Evolutionary conservation across 495 filamentous ascomycete species (phyloP), one percentile per base, ranked within the genome.

Genomic region (Penicillium daleae): DNA sequence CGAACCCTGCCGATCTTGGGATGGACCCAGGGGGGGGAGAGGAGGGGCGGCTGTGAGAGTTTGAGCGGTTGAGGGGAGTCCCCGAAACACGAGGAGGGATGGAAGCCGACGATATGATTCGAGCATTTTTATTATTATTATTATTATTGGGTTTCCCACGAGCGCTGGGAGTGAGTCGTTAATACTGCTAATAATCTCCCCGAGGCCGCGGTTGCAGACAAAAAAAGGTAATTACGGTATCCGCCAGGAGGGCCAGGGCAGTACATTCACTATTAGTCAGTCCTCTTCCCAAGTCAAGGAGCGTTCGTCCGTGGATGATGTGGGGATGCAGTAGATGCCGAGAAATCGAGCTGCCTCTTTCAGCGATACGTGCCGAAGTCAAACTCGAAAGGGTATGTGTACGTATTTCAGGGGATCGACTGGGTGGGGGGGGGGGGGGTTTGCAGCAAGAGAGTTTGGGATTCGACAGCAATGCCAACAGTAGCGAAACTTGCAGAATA

Each of bases 1-100:
- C 65, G 42, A 69, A 71, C 70, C 68, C 68, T 72, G 70, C 68
- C 63, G 70, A 72, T 72, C 70, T 35, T 59, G 46, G 48, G 42
- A 56, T 27, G 32, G n/a, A 8, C n/a, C n/a, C n/a, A n/a, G n/a
- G n/a, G n/a, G n/a, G n/a, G n/a, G n/a, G n/a, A n/a, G n/a, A n/a
- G n/a, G n/a, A n/a, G n/a, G n/a, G n/a, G n/a, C n/a, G n/a, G n/a
- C n/a, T n/a, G n/a, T n/a, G n/a, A n/a, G n/a, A n/a, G n/a, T n/a
- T n/a, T n/a, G n/a, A n/a, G n/a, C n/a, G n/a, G n/a, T n/a, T n/a
- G n/a, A 54, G 46, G 26, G 27, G 17, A 42, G 50, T 17, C 21
- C 17, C 24, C 55, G 33, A 52, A 60, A 53, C 51, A 49, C 51
- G 42, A 50, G 19, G 27, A 44, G 29, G n/a, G 15, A 33, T 26